Evolutionary conservation across 2,329 filamentous ascomycete species (phyloP).

Genomic region (Chrysoporthe cubensis): DNA sequence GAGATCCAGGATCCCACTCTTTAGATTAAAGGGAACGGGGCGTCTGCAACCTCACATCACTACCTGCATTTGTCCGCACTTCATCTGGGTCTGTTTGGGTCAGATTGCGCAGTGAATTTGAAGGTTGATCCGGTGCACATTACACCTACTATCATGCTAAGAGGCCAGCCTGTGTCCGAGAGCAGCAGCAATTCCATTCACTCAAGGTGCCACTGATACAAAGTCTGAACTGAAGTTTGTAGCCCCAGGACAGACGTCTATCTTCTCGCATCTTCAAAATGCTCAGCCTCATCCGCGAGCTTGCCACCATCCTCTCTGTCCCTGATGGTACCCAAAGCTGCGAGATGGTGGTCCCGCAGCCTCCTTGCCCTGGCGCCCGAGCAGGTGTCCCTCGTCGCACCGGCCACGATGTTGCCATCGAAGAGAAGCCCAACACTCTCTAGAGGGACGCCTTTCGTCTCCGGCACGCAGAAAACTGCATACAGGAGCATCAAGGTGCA

Average conservation of each 20-base stretch:
- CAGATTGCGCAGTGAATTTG: too few relatives aligned
- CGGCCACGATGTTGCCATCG: constrained; percentile 26
- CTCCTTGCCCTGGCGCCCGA: constrained; percentile 22
- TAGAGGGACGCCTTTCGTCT: constrained; percentile 55
- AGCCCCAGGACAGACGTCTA: not conserved
- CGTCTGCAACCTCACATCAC: too few relatives aligned
- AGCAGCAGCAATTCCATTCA: too few relatives aligned
- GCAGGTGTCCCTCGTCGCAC: constrained; percentile 25
- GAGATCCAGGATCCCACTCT: too few relatives aligned
- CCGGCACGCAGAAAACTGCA: constrained; percentile 54
- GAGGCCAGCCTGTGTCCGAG: too few relatives aligned
- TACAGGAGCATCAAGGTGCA: constrained; percentile 51
- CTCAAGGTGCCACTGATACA: not conserved
- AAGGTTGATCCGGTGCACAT: too few relatives aligned
- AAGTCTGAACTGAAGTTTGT: not conserved
- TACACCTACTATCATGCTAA: too few relatives aligned
- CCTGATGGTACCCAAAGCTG: not conserved
- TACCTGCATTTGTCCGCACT: too few relatives aligned
- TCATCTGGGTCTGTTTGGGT: too few relatives aligned
- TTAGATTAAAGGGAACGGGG: too few relatives aligned
- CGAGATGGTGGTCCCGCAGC: constrained; percentile 15
- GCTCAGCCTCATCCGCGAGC: constrained; percentile 19
- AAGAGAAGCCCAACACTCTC: constrained; percentile 37
- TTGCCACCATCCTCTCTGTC: constrained; percentile 14
- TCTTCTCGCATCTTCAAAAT: constrained; percentile 3